Percentiles rank a stretch among this genome's conserved stretches.
These are phyloP conservation scores for Polygonum maritimum DNA, from an alignment of 148 eudicot species.

Conservation along the genomic window DNA sequence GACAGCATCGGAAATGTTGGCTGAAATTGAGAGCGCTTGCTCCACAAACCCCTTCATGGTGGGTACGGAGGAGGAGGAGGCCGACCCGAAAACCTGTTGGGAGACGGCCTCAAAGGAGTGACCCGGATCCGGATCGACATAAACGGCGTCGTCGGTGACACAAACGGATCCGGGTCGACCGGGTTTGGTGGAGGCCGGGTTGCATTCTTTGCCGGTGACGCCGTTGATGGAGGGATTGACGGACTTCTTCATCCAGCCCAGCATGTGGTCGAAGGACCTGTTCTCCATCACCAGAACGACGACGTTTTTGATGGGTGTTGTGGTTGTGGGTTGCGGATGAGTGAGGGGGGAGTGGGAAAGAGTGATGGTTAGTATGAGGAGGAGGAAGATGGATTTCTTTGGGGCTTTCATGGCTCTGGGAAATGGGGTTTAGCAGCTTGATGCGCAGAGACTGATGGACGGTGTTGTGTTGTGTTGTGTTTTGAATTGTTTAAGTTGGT, in stretches of 20 bases:
- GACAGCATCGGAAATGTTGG: slow-evolving; percentile 54
- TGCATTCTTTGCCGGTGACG: slow-evolving; percentile 77
- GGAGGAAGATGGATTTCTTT: not conserved
- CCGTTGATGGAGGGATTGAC: slow-evolving; percentile 70
- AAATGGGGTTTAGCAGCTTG: not conserved
- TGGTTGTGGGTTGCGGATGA: slow-evolving; percentile 13
- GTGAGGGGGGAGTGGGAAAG: slow-evolving; percentile 11
- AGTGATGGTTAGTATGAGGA: not conserved
- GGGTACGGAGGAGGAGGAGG: slow-evolving; percentile 23
- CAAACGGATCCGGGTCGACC: slow-evolving; percentile 33
- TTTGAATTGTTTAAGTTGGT: too few relatives aligned
- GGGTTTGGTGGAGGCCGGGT: slow-evolving; percentile 37
- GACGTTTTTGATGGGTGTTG: slow-evolving; percentile 68
- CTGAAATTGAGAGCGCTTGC: slow-evolving; percentile 58
- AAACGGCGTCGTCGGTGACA: slow-evolving; percentile 61
- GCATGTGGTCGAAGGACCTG: slow-evolving; percentile 88
- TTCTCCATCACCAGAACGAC: slow-evolving; percentile 84
- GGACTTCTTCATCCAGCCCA: slow-evolving; percentile 91
- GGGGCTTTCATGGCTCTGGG: slow-evolving; percentile 4
- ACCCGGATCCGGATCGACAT: slow-evolving; percentile 90
- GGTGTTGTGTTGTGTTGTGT: too few relatives aligned
- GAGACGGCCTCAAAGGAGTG: slow-evolving; percentile 78
- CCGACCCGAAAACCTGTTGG: slow-evolving; percentile 68
- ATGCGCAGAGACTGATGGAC: not conserved
- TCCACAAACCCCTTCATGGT: slow-evolving; percentile 79